These are phyloP conservation scores for Fusarium goolgardi DNA, from an alignment of 2,329 filamentous ascomycete species.

Conservation along the genomic window DNA sequence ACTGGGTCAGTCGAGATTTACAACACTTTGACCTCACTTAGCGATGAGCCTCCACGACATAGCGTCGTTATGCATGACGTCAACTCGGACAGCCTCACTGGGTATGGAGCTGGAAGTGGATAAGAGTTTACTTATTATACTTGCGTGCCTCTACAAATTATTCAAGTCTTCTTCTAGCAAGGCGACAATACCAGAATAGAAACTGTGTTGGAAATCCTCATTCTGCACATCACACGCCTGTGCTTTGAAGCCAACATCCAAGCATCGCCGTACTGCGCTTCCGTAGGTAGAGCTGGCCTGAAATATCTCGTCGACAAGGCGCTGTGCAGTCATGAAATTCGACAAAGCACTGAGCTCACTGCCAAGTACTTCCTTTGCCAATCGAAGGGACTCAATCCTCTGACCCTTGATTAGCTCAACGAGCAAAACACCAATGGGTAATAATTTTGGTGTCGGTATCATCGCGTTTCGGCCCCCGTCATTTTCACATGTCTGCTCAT, in stretches of 20 bases:
- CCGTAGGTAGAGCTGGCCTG: neutral
- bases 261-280: neutral
- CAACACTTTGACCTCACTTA: too few relatives aligned
- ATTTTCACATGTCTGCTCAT: rapidly evolving
- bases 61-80: too few relatives aligned
- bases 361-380: neutral
- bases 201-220: constrained; percentile 2
- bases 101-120: rapidly evolving
- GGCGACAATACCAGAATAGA: constrained; percentile 6
- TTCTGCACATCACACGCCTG: neutral
- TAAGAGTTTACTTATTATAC: rapidly evolving
- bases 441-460: neutral
- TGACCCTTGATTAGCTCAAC: neutral
- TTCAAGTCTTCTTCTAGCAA: neutral
- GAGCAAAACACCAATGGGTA: neutral
- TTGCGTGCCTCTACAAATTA: neutral
- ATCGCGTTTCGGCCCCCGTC: rapidly evolving
- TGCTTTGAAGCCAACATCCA: neutral
- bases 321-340: neutral
- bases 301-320: neutral
- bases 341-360: neutral
- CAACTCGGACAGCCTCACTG: neutral
- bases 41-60: too few relatives aligned
- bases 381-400: neutral
- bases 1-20: too few relatives aligned